Percentiles rank a stretch among this genome's conserved stretches.
Conservation (phyloP, 2,329 filamentous ascomycete species). For the Beauveria sp. region DNA sequence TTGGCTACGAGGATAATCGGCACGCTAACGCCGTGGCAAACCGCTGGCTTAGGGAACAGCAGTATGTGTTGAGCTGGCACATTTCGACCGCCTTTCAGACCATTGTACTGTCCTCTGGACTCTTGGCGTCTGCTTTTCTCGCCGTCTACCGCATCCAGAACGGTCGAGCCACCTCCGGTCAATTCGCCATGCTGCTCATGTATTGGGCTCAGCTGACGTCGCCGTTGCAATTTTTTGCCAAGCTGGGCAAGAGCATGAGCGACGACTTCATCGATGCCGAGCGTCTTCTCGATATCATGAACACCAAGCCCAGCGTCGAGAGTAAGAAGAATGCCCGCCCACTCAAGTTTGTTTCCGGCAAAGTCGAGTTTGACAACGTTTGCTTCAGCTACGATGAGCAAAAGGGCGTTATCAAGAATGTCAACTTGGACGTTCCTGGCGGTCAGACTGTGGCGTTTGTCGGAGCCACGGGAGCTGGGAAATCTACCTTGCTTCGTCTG, state of each 20-base stretch:
- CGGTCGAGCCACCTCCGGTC: constrained; percentile 52
- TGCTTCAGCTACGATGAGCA: constrained; percentile 53
- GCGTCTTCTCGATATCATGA: constrained; percentile 50
- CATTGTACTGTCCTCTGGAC: constrained; percentile 59
- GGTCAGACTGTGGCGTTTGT: constrained; percentile 53
- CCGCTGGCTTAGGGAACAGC: constrained; percentile 30
- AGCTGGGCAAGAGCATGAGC: constrained; percentile 47
- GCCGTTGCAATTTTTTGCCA: constrained; percentile 62
- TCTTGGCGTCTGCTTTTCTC: constrained; percentile 55
- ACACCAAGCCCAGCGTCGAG: constrained; percentile 45
- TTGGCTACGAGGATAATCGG: constrained; percentile 46
- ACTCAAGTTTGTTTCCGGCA: constrained; percentile 42
- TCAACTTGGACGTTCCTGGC: constrained; percentile 42
- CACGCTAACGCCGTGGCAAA: constrained; percentile 42
- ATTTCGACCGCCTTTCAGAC: constrained; percentile 49
- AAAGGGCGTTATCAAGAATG: constrained; percentile 47
- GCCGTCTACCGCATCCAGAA: constrained; percentile 59
- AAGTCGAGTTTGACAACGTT: constrained; percentile 47
- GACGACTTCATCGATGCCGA: constrained; percentile 51
- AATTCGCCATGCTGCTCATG: constrained; percentile 63
- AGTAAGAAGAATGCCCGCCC: constrained; percentile 43
- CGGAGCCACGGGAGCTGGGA: constrained; percentile 51
- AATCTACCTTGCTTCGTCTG: constrained; percentile 51
- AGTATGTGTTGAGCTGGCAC: constrained; percentile 35
- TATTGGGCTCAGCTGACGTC: constrained; percentile 68